These are phyloP conservation scores for Vanderwaltozyma polyspora DNA, from an alignment of 805 yeast genomes.

Conservation along the genomic window DNA sequence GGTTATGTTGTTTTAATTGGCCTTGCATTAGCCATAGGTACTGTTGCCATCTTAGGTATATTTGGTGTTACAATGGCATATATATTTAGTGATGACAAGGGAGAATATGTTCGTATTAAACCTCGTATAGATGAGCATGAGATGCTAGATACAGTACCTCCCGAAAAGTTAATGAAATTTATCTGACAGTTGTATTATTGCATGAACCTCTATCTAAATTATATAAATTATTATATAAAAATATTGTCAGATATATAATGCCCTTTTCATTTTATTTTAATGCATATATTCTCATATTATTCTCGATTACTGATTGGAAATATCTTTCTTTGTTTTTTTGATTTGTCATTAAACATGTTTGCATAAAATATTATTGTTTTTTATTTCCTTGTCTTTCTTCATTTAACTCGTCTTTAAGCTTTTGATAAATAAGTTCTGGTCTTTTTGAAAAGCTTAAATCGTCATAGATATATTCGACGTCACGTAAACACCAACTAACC, in stretches of 20 bases:
- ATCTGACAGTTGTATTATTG: slow-evolving; percentile 13
- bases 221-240: too few relatives aligned
- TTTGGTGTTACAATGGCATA: slow-evolving; percentile 28
- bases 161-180: slow-evolving; percentile 38
- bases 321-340: too few relatives aligned
- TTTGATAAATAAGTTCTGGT: slow-evolving; percentile 14
- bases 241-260: too few relatives aligned
- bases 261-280: too few relatives aligned
- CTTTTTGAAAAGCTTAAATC: slow-evolving; percentile 12
- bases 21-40: slow-evolving; percentile 53
- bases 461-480: slow-evolving; percentile 25
- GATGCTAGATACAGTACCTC: slow-evolving; percentile 54
- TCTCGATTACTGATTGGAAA: too few relatives aligned
- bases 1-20: slow-evolving; percentile 64
- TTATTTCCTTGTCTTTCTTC: too few relatives aligned
- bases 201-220: too few relatives aligned
- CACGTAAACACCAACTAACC: slow-evolving; percentile 23
- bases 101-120: slow-evolving; percentile 35
- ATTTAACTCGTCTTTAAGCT: slow-evolving; percentile 6
- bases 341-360: too few relatives aligned
- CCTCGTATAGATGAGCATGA: slow-evolving; percentile 51
- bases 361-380: too few relatives aligned
- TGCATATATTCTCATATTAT: too few relatives aligned
- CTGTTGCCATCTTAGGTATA: slow-evolving; percentile 32
- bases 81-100: slow-evolving; percentile 29